phyloP scores from a whole-genome alignment of 2,329 filamentous ascomycete genomes.

The Fusarium begoniae region DNA sequence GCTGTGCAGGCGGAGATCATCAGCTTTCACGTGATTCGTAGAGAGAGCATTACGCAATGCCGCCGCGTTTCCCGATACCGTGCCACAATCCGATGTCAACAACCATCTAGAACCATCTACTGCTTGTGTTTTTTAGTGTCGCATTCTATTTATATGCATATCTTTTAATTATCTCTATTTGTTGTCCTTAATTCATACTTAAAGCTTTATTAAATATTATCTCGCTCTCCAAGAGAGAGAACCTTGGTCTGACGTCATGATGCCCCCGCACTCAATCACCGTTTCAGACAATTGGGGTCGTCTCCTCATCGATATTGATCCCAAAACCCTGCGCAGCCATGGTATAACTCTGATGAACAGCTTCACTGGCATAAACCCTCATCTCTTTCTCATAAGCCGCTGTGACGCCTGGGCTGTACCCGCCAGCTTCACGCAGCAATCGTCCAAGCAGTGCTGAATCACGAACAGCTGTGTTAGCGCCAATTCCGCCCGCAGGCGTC shows the following conservation, averaged over 20 bases:
- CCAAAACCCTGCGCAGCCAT: conserved; percentile 56
- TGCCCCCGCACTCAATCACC: neutral
- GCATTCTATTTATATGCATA: neutral
- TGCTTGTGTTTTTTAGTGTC: neutral
- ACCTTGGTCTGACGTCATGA: neutral
- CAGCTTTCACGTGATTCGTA: conserved; percentile 15
- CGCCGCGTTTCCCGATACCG: too few relatives aligned
- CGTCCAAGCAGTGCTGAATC: conserved; percentile 65
- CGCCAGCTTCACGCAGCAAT: conserved; percentile 61
- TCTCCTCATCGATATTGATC: conserved; percentile 56
- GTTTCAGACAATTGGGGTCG: conserved; percentile 17
- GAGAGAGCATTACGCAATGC: conserved; percentile 33
- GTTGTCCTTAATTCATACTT: neutral
- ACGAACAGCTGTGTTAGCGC: conserved; percentile 65
- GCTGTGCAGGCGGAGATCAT: neutral
- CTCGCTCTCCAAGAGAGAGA: neutral
- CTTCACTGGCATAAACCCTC: conserved; percentile 66
- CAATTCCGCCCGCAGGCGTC: conserved; percentile 65
- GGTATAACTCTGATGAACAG: conserved; percentile 64
- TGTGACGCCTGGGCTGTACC: conserved; percentile 61
- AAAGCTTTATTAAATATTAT: neutral
- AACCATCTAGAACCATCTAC: too few relatives aligned
- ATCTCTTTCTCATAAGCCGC: conserved; percentile 70
- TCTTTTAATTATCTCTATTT: neutral
- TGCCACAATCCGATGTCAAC: neutral